These are phyloP conservation scores for Helenozyma rhizophorensis DNA, from an alignment of 805 yeast species.

Conservation along the genomic window DNA sequence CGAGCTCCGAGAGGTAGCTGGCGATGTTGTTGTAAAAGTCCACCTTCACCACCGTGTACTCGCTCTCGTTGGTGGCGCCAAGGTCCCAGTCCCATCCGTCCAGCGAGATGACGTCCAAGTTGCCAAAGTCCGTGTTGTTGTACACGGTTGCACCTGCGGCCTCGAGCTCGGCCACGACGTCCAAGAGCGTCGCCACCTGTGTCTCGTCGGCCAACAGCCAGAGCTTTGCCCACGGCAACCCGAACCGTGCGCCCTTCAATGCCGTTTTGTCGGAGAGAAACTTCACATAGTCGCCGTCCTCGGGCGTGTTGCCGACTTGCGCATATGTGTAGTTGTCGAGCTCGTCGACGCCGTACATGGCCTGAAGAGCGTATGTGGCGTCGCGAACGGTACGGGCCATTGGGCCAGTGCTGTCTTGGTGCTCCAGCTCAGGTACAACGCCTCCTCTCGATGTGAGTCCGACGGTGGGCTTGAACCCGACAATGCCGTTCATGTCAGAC, in stretches of 20 bases:
- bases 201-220: conserved; percentile 13
- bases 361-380: no score
- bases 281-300: no score
- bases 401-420: no score
- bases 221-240: conserved; percentile 24
- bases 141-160: conserved; percentile 23
- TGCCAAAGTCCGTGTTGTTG: conserved; percentile 22
- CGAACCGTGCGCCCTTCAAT: conserved; percentile 25
- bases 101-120: conserved; percentile 20
- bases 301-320: no score
- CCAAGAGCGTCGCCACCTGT: conserved; percentile 14
- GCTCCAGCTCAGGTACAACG: no score
- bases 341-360: no score
- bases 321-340: no score
- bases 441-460: no score
- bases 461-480: no score
- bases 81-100: conserved; percentile 27
- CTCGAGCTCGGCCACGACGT: conserved; percentile 14
- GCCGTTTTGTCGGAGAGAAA: no score
- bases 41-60: conserved; percentile 24
- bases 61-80: conserved; percentile 22
- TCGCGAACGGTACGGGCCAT: no score
- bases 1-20: conserved; percentile 17
- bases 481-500: no score
- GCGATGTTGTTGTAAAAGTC: conserved; percentile 24